phyloP scores from a whole-genome alignment of 2,329 filamentous ascomycete genomes.

The Colletotrichum sp. region DNA sequence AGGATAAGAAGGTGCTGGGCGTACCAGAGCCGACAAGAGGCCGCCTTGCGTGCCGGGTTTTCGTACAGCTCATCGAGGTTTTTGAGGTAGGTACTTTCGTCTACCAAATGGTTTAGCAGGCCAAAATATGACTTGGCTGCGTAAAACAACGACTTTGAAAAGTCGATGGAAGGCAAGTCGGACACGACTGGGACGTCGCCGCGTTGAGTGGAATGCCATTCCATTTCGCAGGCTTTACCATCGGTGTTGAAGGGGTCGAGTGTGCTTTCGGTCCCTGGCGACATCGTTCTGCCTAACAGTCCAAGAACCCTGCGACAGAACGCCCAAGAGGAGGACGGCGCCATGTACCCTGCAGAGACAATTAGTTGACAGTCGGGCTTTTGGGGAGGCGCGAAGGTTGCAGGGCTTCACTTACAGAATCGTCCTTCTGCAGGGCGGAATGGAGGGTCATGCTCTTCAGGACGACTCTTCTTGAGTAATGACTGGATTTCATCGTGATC shows the following conservation, averaged over 20 bases:
- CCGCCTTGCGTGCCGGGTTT: not conserved
- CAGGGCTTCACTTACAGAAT: not conserved
- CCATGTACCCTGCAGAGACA: not conserved
- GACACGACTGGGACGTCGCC: not conserved
- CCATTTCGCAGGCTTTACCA: not conserved
- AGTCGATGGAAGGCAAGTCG: not conserved
- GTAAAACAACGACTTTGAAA: constrained; percentile 2
- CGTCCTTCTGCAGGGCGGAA: not conserved
- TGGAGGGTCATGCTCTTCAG: not conserved
- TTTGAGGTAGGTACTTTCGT: not conserved
- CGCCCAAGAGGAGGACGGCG: not conserved
- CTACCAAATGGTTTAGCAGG: not conserved
- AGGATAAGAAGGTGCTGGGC: constrained; percentile 12
- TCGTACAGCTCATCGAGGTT: not conserved
- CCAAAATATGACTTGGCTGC: constrained; percentile 10
- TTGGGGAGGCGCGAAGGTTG: not conserved
- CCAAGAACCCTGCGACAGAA: not conserved
- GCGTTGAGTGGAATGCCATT: not conserved
- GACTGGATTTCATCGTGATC: not conserved
- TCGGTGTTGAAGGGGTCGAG: constrained; percentile 7
- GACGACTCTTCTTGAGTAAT: not conserved
- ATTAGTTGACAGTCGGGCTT: not conserved
- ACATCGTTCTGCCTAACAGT: not conserved
- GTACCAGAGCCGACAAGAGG: not conserved
- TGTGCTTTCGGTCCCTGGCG: not conserved